Conservation (phyloP, 1,284 basidiomycete species). For the Moniliophthora roreri region DNA sequence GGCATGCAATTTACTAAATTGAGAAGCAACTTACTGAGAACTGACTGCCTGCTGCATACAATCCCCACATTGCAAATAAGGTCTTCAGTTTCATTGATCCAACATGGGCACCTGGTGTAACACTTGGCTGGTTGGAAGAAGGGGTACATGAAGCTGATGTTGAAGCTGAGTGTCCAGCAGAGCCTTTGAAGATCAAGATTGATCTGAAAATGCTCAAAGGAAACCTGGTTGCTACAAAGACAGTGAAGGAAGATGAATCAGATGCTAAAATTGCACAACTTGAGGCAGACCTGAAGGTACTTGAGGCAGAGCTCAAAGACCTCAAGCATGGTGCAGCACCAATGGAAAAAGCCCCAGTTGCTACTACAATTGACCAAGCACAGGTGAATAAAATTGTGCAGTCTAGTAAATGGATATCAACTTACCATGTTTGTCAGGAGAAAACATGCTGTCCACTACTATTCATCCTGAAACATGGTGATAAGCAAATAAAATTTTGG, state of each 20-base stretch:
- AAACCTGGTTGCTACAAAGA: not conserved
- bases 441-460: slow-evolving; percentile 11
- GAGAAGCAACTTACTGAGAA: slow-evolving; percentile 8
- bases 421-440: not conserved
- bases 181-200: slow-evolving; percentile 2
- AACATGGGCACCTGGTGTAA: slow-evolving; percentile 17
- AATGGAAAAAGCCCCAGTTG: not conserved
- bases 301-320: not conserved
- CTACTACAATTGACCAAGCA: not conserved
- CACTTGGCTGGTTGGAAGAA: slow-evolving; percentile 5
- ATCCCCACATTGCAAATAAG: slow-evolving; percentile 11
- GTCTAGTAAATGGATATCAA: too few species aligned
- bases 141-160: slow-evolving; percentile 3
- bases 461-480: slow-evolving; percentile 7
- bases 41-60: slow-evolving; percentile 8
- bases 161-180: not conserved
- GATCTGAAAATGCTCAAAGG: not conserved
- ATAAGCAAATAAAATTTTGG: slow-evolving; percentile 4
- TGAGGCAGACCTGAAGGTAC: not conserved
- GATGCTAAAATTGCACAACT: not conserved
- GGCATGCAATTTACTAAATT: slow-evolving; percentile 9
- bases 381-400: too few species aligned
- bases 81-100: slow-evolving; percentile 17
- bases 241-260: not conserved
- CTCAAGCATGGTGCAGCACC: not conserved